A percentile compares a stretch with the other conserved stretches of the same genome.
Conservation (phyloP, 768 basidiomycete genomes). For the Lactarius sanguifluus region DNA sequence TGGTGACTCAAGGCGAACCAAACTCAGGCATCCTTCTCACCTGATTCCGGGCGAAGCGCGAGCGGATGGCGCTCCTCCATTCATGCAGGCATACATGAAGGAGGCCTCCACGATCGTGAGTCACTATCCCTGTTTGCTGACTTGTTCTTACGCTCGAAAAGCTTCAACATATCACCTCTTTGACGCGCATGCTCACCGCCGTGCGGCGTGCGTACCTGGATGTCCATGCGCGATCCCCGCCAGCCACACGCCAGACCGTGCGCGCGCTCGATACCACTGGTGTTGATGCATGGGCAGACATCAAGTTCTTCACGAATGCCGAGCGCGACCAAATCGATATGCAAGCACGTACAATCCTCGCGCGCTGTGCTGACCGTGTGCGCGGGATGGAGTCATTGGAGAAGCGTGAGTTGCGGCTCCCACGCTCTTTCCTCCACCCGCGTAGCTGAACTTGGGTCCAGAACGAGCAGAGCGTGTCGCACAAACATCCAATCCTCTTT, state of each 20-base stretch:
- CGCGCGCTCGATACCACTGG: conserved; percentile 54
- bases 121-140: conserved; percentile 31
- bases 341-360: conserved; percentile 82
- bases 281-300: conserved; percentile 56
- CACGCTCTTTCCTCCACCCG: conserved; percentile 20
- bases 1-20: conserved; percentile 13
- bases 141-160: conserved; percentile 34
- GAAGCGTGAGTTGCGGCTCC: conserved; percentile 61
- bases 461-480: conserved; percentile 68
- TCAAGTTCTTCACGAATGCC: conserved; percentile 77
- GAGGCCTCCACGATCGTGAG: conserved; percentile 74
- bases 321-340: conserved; percentile 97
- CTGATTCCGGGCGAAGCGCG: conserved; percentile 20
- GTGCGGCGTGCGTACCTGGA: conserved; percentile 89
- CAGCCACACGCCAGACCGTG: conserved; percentile 50
- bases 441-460: conserved; percentile 35
- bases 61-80: conserved; percentile 30
- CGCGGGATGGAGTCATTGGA: conserved; percentile 87
- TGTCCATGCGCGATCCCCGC: conserved; percentile 58
- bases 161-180: conserved; percentile 71
- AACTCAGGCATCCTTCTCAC: conserved; percentile 5
- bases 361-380: conserved; percentile 83
- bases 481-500: conserved; percentile 60
- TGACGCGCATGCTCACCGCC: conserved; percentile 68
- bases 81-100: conserved; percentile 66